Evolutionary conservation across 2,329 filamentous ascomycete genomes (phyloP).

Genomic region (Penicillium nordicum): DNA sequence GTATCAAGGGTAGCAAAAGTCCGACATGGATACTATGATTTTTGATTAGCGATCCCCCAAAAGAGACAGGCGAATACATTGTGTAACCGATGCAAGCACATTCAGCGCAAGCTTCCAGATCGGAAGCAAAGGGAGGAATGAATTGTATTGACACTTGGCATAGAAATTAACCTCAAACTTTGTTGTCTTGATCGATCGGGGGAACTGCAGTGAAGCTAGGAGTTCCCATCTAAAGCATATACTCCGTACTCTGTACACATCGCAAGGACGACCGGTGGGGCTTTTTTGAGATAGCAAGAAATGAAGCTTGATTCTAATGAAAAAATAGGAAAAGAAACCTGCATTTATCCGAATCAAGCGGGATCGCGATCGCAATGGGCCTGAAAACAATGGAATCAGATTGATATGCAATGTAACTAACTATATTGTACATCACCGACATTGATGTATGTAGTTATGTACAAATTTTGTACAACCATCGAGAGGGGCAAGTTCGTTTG

Average conservation of each 20-base stretch:
- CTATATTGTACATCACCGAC: slow-evolving; percentile 3
- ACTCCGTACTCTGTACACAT: slow-evolving; percentile 4
- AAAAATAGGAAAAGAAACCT: background rate
- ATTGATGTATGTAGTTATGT: background rate
- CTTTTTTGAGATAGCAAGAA: background rate
- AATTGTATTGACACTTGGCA: background rate
- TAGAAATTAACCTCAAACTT: slow-evolving; percentile 19
- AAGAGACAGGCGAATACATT: background rate
- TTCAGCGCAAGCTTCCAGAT: slow-evolving; percentile 1
- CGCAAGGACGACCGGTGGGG: slow-evolving; percentile 2
- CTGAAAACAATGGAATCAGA: slow-evolving; percentile 11
- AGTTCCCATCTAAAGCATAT: background rate
- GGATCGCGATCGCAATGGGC: slow-evolving; percentile 1
- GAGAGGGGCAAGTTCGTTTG: background rate
- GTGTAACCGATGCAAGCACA: background rate
- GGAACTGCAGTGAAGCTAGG: slow-evolving; percentile 15
- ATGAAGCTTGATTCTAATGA: background rate
- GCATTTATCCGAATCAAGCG: slow-evolving; percentile 1
- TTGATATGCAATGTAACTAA: slow-evolving; percentile 7
- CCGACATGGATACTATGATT: background rate
- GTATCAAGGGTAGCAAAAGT: background rate
- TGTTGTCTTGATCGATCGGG: slow-evolving; percentile 22
- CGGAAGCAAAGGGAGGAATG: background rate
- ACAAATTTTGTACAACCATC: background rate
- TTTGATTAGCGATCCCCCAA: background rate